Conservation (phyloP, 306 rosid species). For the Malus fusca region DNA sequence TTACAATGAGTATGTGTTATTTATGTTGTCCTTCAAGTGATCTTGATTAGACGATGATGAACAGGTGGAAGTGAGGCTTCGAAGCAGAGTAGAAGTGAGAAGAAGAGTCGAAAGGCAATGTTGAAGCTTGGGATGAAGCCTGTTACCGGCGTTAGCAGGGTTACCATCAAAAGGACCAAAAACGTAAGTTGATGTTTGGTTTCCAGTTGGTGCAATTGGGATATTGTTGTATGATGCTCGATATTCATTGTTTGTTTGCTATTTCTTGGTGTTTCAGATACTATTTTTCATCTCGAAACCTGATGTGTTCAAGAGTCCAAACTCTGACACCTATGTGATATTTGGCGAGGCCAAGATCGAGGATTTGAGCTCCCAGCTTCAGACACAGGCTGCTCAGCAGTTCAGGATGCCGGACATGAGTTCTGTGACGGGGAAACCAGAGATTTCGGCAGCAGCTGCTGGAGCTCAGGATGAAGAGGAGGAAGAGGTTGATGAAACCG, state of each 20-base stretch:
- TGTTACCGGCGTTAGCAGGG: constrained; percentile 80
- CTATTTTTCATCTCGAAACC: constrained; percentile 86
- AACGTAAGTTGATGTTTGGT: constrained; percentile 33
- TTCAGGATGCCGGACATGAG: constrained; percentile 80
- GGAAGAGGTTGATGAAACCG: constrained; percentile 68
- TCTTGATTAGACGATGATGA: constrained; percentile 13
- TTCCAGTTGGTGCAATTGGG: not conserved
- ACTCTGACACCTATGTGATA: constrained; percentile 44
- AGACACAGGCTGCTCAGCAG: constrained; percentile 87
- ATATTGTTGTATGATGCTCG: not conserved
- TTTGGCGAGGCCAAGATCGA: constrained; percentile 60
- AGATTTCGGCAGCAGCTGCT: constrained; percentile 35
- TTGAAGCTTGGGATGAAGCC: constrained; percentile 90
- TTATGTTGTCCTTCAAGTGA: not conserved
- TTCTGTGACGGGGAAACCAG: constrained; percentile 52
- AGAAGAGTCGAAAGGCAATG: constrained; percentile 97
- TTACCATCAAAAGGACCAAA: constrained; percentile 85
- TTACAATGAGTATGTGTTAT: not conserved
- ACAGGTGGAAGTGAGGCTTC: constrained; percentile 63
- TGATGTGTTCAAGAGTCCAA: constrained; percentile 87
- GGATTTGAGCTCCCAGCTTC: constrained; percentile 84
- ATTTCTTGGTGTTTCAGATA: constrained; percentile 32
- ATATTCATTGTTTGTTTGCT: not conserved
- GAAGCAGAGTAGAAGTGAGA: constrained; percentile 96
- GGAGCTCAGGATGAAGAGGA: constrained; percentile 60